phyloP scores from a whole-genome alignment of 73 alveolate species.

The Uronychia setigera region DNA sequence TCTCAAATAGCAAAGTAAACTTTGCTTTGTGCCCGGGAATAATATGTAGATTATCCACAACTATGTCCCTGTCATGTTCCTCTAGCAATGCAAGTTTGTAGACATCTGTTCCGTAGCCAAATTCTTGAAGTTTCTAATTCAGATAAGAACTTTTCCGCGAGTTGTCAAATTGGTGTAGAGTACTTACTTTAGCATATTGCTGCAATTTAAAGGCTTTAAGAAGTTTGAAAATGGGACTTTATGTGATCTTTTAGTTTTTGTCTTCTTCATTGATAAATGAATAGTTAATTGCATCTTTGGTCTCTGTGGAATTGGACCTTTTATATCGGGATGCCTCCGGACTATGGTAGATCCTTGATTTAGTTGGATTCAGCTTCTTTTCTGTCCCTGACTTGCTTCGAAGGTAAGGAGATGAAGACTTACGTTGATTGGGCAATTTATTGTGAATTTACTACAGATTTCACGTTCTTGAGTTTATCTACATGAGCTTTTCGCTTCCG shows the following conservation, averaged over 20 bases:
- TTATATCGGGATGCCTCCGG: neutral
- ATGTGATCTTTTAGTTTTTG: neutral
- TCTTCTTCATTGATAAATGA: neutral
- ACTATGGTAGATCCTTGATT: neutral
- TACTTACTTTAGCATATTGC: constrained; percentile 53
- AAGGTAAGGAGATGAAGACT: neutral
- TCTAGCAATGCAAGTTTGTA: constrained; percentile 29
- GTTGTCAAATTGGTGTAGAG: neutral
- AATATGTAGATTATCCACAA: constrained; percentile 22
- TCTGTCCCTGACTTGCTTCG: neutral
- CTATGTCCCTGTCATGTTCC: constrained; percentile 21
- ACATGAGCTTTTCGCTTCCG: neutral
- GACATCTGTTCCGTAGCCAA: constrained; percentile 53
- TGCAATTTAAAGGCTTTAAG: constrained; percentile 64
- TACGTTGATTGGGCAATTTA: neutral
- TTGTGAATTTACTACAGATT: neutral
- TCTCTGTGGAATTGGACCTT: neutral
- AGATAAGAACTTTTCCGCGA: too few relatives aligned
- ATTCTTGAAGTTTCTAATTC: constrained; percentile 27
- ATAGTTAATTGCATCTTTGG: neutral
- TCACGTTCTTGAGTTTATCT: neutral
- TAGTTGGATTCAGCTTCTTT: neutral
- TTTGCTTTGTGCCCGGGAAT: constrained; percentile 51
- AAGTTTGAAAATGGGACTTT: constrained; percentile 52
- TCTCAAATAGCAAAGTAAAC: constrained; percentile 14